Evolutionary conservation across 2,329 filamentous ascomycete genomes (phyloP), one percentile per base, ranked within the genome.

Genomic region (Talaromyces sp.): DNA sequence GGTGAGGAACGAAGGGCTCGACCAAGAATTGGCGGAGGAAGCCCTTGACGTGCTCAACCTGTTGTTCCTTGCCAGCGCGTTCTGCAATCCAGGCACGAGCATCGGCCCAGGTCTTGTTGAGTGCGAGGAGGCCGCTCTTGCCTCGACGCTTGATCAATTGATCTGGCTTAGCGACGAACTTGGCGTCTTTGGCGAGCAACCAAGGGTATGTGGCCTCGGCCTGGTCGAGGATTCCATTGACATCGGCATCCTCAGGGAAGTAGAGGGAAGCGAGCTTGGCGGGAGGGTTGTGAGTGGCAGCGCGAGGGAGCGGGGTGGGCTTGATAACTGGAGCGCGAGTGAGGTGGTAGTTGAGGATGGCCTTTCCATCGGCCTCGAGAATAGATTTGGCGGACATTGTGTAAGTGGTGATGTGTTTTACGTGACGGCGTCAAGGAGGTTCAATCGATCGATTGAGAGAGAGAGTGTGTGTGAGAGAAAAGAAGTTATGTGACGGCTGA

Each of bases 261-360:
- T 93, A 84, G 77, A 99, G 86, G 69, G 91, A 92, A 63, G 93
- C 93, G 73, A 98, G 88, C 81, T 91, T 93, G 72, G 93, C 83
- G 66, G 95, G 88, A 71, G 95, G 83, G 84, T 98, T 98, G 88
- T 99, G 95, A 79, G 87, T 95, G 68, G 90, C 80, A 68, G 90
- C 84, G 69, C 85, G 78, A 71, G 93, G 91, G 63, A 98, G 92
- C 81, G 95, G 92, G 75, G 92, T 93, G 70, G 93, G 91, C 90
- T 97, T 98, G 87, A 99, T 96, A 79, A 96, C 90, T 69, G 92
- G 89, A 71, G 95, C 92, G 78, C 95, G 90, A 73, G 95, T 98
- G 82, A 99, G 92, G 86, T 98, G 95, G 87, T 98, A 99, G 90
- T 97, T 98, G 87, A 99, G 87, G 84, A 99, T 98, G 86, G 95